Evolutionary conservation across 176 grass and related monocot genomes (phyloP).

Genomic region (Eragrostis nindensis): DNA sequence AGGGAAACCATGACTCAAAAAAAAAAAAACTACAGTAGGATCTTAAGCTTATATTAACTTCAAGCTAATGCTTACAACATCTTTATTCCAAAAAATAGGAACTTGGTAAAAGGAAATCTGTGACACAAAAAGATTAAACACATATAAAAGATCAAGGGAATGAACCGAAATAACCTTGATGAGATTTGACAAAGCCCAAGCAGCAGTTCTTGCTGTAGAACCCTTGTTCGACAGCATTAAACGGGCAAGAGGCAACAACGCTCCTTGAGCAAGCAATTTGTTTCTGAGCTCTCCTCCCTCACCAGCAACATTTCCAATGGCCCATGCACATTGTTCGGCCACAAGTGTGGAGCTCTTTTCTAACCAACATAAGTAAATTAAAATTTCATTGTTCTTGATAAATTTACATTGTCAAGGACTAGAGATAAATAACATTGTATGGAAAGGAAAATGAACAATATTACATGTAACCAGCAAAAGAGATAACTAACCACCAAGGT

Average conservation of each 20-base stretch:
- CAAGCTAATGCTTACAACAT: not conserved
- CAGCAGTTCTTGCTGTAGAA: constrained; percentile 83
- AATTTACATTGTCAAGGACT: not conserved
- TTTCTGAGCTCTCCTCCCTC: constrained; percentile 87
- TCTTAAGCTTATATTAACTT: not conserved
- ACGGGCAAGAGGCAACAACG: constrained; percentile 72
- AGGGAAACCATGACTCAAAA: not conserved
- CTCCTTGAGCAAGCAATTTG: constrained; percentile 87
- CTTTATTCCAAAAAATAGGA: not conserved
- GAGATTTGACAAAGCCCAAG: constrained; percentile 98
- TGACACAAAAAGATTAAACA: constrained; percentile 13
- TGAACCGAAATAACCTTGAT: constrained; percentile 71
- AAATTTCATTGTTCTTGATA: constrained; percentile 26
- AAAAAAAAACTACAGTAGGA: not conserved
- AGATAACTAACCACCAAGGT: constrained; percentile 86
- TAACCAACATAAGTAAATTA: constrained; percentile 57
- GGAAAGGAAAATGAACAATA: not conserved
- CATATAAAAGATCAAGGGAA: not conserved
- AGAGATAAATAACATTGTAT: constrained; percentile 7
- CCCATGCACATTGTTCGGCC: constrained; percentile 95
- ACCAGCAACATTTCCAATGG: constrained; percentile 93
- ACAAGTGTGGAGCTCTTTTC: constrained; percentile 82
- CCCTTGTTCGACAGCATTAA: constrained; percentile 80
- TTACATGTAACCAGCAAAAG: constrained; percentile 38
- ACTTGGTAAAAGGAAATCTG: not conserved